phyloP scores from a whole-genome alignment of 2,329 filamentous ascomycete species.

The Drechslera avenae region DNA sequence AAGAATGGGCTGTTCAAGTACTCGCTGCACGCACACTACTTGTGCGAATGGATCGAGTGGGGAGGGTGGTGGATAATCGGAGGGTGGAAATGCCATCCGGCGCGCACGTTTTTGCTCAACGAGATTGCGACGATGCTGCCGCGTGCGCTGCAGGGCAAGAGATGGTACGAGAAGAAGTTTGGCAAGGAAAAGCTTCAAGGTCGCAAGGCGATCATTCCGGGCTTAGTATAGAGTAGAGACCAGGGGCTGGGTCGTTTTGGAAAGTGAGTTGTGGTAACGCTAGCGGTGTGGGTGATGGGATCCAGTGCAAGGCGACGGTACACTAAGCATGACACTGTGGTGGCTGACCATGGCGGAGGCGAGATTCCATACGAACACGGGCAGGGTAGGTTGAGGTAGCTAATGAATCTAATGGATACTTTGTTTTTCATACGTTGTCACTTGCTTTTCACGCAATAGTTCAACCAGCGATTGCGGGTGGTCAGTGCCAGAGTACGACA shows the following conservation, averaged over 20 bases:
- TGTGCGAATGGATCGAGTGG: constrained; percentile 99
- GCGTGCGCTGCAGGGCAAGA: constrained; percentile 76
- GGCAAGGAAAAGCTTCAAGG: constrained; percentile 78
- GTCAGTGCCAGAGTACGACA: too few relatives aligned
- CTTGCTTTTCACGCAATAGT: too few relatives aligned
- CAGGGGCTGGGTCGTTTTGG: constrained; percentile 1
- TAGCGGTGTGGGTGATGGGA: neutral
- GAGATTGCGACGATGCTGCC: constrained; percentile 91
- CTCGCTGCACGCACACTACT: constrained; percentile 89
- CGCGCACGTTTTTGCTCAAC: constrained; percentile 81
- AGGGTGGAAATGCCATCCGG: constrained; percentile 70
- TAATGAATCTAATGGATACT: too few relatives aligned
- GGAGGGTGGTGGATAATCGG: constrained; percentile 81
- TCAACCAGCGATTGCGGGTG: too few relatives aligned
- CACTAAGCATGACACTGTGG: neutral
- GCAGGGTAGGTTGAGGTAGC: too few relatives aligned
- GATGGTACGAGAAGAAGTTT: constrained; percentile 89
- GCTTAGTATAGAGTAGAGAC: constrained; percentile 50
- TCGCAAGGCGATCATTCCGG: constrained; percentile 74
- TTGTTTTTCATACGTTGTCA: too few relatives aligned
- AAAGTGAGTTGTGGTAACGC: neutral
- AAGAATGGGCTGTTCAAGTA: constrained; percentile 80
- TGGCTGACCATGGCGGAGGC: neutral
- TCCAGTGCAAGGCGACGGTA: too few relatives aligned
- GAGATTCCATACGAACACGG: too few relatives aligned